Base-by-base conservation (phyloP, 1,284 basidiomycete species). In the Tilletia caries region DNA sequence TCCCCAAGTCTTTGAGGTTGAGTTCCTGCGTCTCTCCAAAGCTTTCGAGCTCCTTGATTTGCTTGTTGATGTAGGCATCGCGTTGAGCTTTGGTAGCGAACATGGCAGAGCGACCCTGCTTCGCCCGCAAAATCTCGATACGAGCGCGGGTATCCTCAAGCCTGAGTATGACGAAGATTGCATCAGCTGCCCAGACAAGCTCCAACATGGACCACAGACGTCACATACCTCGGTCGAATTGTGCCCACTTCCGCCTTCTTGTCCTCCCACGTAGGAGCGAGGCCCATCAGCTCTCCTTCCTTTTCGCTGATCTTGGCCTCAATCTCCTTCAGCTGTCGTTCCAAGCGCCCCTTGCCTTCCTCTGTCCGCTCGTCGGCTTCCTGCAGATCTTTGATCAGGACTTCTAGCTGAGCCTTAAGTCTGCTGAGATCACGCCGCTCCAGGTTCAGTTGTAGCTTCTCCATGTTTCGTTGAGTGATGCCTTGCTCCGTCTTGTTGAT, bases 371-470 rank as follows among this genome's bases (percentile, higher is more conserved):
- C 76, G 13, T 70, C 71, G 10, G 68, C 73, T 5, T 89, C 87
- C 37, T 87, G 88, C 34, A 95, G 87, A 81, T 98, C 95, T 8
- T 87, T 87, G 58, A 98, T 88, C n/a, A 89, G 86, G 76, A 92
- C 74, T 60, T 82, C 77, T 92, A 80, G 92, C 88, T 52, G 96
- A 85, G 82, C 95, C 90, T 6, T 93, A 92, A 80, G 77, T 34
- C 76, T 74, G 32, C 74, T 72, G 41, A 83, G 69, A 43, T 83
- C 80, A 46, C 80, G 76, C 10, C 92, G 86, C 77, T 94, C 92
- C 29, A 87, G 85, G 76, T 91, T 90, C 0, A 89, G 87, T 69
- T 91, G 91, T 75, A 89, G 87, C 52, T 90, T 90, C 1, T 89
- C 89, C 41, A 91, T 85, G 4, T 84, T 86, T 52, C 91, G 86